Percentiles rank a stretch among this genome's conserved stretches.
These are phyloP conservation scores for Euphorbia lathyris DNA, from an alignment of 345 rosid genomes.

Conservation along the genomic window DNA sequence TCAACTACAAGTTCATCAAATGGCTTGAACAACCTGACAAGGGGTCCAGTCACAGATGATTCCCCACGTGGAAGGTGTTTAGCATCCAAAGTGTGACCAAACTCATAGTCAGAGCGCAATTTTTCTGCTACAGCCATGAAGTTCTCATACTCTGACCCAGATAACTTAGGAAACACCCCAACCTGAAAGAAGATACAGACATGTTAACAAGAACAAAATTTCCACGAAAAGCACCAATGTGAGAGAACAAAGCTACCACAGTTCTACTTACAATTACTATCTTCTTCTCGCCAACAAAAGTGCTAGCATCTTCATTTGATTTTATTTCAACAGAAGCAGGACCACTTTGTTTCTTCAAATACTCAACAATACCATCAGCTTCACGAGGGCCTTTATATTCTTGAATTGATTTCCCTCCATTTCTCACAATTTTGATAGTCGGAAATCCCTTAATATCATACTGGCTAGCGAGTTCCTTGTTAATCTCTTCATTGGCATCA, in stretches of 20 bases:
- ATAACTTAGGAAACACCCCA: constrained; percentile 84
- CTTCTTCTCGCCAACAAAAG: constrained; percentile 57
- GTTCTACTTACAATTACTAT: constrained; percentile 62
- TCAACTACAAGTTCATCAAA: constrained; percentile 86
- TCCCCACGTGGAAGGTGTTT: constrained; percentile 94
- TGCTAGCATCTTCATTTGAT: constrained; percentile 55
- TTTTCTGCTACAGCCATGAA: constrained; percentile 70
- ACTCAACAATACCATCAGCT: constrained; percentile 78
- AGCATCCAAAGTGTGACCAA: constrained; percentile 80
- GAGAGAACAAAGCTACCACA: neutral
- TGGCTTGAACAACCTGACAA: constrained; percentile 92
- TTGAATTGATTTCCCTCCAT: constrained; percentile 72
- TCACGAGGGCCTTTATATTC: constrained; percentile 97
- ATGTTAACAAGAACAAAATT: neutral
- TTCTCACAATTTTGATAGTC: constrained; percentile 75
- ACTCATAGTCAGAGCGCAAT: constrained; percentile 80
- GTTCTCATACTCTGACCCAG: constrained; percentile 81
- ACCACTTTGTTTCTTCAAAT: constrained; percentile 85
- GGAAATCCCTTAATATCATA: constrained; percentile 85
- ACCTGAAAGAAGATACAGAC: constrained; percentile 43
- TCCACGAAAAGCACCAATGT: neutral
- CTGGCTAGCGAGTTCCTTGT: constrained; percentile 54
- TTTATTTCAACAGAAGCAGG: constrained; percentile 84
- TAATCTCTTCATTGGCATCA: constrained; percentile 75
- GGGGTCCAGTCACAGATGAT: constrained; percentile 71